Base-by-base conservation (phyloP, 345 rosid genomes). In the Reutealis trisperma region DNA sequence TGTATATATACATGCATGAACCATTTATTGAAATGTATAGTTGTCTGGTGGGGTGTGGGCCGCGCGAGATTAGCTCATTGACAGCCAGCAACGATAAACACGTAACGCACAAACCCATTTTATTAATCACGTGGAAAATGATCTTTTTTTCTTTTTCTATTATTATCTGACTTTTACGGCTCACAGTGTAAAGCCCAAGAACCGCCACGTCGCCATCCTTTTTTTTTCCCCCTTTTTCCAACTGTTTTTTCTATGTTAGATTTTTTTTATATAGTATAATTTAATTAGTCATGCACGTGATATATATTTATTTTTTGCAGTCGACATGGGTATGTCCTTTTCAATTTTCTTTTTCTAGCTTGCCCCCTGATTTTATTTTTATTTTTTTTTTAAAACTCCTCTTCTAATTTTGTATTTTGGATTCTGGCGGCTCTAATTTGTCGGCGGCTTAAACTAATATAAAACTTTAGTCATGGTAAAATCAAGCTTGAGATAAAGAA, bases 121-220 rank as follows among this genome's bases (percentile, higher is more conserved):
- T 21, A 47, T 25, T 49, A 70, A 47, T 70, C 74, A 70, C 74
- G 74, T 54, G 25, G 74, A 25, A 70, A 70, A 70, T 32, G 73
- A 3, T 67, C 55, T 47, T 60, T 7, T 62, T 30, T 13, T 12
- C 12, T 62, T 54, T 66, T 66, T 0, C 15, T 66, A 19, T 8
- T 66, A 37, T 66, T 6, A 8, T 32, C 14, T 47, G 11, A 47
- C 30, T 27, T 27, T 27, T 1, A 4, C 45, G 67, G 44, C 42
- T 16, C 42, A 37, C 15, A 19, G 2, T 12, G 61, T 45, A 24
- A 22, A 47, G n/a, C 55, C 8, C 44, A 37, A 10, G 49, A 65
- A 18, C 69, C 49, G 51, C 69, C 69, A 41, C 49, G 0, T 4
- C 19, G 57, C 57, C 5, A 0, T 15, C 6, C 4, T 15, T 15